phyloP scores from a whole-genome alignment of 2,329 filamentous ascomycete species.

The Paramyrothecium sp. region DNA sequence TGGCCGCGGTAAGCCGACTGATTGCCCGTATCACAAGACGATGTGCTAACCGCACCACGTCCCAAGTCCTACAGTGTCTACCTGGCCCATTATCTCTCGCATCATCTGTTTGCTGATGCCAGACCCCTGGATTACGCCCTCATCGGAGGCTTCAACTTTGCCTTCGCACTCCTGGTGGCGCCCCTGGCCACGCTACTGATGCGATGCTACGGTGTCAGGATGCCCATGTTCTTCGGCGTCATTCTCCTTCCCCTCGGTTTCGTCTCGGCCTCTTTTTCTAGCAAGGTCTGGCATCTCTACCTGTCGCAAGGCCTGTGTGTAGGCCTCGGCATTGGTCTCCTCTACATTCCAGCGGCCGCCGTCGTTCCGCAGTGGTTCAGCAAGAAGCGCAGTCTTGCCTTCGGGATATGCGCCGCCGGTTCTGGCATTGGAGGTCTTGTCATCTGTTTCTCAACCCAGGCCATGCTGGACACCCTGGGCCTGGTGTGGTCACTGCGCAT shows the following conservation, averaged over 20 bases:
- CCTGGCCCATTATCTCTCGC: slow-evolving; percentile 1
- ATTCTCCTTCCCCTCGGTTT: not conserved
- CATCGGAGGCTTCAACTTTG: slow-evolving; percentile 3
- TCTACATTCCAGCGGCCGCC: slow-evolving; percentile 1
- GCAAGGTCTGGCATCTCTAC: slow-evolving; percentile 1
- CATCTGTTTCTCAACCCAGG: not conserved
- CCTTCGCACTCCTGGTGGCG: slow-evolving; percentile 2
- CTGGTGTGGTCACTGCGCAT: not conserved
- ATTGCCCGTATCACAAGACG: not conserved
- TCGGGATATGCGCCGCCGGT: not conserved
- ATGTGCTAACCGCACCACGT: not conserved
- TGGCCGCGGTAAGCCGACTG: not conserved
- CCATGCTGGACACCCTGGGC: not conserved
- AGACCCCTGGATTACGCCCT: slow-evolving; percentile 1
- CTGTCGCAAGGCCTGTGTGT: slow-evolving; percentile 1
- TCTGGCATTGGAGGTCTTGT: slow-evolving; percentile 1
- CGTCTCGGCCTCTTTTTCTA: not conserved
- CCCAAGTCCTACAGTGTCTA: slow-evolving; percentile 2
- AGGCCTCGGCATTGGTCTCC: slow-evolving; percentile 1
- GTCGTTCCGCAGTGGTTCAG: slow-evolving; percentile 2
- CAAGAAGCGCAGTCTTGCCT: slow-evolving; percentile 1
- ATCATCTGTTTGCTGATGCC: not conserved
- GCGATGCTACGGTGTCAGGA: not conserved
- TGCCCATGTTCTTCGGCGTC: slow-evolving; percentile 2
- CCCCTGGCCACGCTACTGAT: not conserved